These are phyloP conservation scores for Tripidium arundinaceum DNA, from an alignment of 202 grass and related monocot genomes.

Conservation along the genomic window DNA sequence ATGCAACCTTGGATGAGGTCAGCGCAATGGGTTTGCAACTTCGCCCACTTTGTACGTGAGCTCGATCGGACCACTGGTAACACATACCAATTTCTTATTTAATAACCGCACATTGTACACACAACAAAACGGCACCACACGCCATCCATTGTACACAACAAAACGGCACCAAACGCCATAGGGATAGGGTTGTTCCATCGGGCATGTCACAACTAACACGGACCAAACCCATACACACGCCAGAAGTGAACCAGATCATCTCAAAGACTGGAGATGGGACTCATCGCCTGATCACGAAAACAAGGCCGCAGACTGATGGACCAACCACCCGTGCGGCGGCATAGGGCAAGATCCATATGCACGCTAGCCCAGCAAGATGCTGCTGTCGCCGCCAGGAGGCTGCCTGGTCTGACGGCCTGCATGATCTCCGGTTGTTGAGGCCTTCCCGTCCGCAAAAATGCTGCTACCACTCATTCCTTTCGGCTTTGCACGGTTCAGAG, in stretches of 20 bases:
- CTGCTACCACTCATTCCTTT: constrained; percentile 67
- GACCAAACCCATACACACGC: constrained; percentile 14
- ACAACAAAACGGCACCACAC: background rate
- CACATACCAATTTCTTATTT: background rate
- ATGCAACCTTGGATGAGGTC: background rate
- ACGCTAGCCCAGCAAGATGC: constrained; percentile 70
- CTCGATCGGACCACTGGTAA: background rate
- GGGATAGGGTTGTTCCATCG: constrained; percentile 41
- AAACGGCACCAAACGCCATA: constrained; percentile 17
- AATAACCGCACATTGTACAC: background rate
- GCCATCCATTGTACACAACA: background rate
- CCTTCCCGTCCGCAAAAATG: constrained; percentile 69
- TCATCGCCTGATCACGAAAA: constrained; percentile 29
- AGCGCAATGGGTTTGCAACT: background rate
- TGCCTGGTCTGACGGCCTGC: constrained; percentile 53
- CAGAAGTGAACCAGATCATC: constrained; percentile 27
- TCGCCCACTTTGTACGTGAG: background rate
- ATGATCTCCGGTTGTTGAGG: constrained; percentile 27
- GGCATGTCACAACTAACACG: constrained; percentile 45
- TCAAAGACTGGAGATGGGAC: background rate
- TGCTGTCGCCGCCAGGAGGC: constrained; percentile 85
- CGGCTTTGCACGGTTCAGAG: constrained; percentile 53
- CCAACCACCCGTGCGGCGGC: background rate
- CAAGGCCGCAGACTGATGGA: constrained; percentile 12
- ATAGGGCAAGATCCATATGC: constrained; percentile 10